Conservation (phyloP, 73 alveolate genomes). For the Paramecium octaurelia region DNA sequence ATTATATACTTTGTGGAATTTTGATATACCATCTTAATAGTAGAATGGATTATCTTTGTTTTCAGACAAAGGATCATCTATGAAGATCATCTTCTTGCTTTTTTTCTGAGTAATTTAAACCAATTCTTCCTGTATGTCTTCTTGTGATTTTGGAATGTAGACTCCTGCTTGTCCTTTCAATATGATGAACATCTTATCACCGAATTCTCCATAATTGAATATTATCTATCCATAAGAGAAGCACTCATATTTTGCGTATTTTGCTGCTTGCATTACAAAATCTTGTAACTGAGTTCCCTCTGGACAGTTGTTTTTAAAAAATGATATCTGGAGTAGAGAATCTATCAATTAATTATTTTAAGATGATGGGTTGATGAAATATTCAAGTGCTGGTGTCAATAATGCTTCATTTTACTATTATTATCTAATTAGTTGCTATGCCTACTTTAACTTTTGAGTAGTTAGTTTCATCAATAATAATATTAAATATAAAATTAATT, state of each 20-base stretch:
- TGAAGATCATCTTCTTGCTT: neutral
- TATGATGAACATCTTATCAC: slow-evolving; percentile 21
- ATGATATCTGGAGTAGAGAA: neutral
- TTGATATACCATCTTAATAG: neutral
- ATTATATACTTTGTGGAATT: neutral
- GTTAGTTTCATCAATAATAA: neutral
- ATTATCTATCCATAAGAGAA: neutral
- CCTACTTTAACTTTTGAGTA: neutral
- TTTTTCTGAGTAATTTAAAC: neutral
- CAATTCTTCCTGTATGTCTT: neutral
- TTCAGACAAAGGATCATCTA: neutral
- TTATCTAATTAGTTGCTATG: neutral
- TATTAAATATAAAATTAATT: neutral
- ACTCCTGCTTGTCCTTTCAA: slow-evolving; percentile 27
- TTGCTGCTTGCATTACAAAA: neutral
- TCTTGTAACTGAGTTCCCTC: neutral
- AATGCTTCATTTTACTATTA: neutral
- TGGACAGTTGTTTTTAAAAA: neutral
- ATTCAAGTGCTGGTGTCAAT: neutral
- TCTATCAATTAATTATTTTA: neutral
- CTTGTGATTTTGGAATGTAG: neutral
- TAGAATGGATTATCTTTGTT: neutral
- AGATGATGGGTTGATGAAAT: neutral
- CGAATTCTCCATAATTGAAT: slow-evolving; percentile 36
- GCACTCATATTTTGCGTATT: neutral